phyloP scores from a whole-genome alignment of 495 filamentous ascomycete species.

The Hypoxylon trugodes region DNA sequence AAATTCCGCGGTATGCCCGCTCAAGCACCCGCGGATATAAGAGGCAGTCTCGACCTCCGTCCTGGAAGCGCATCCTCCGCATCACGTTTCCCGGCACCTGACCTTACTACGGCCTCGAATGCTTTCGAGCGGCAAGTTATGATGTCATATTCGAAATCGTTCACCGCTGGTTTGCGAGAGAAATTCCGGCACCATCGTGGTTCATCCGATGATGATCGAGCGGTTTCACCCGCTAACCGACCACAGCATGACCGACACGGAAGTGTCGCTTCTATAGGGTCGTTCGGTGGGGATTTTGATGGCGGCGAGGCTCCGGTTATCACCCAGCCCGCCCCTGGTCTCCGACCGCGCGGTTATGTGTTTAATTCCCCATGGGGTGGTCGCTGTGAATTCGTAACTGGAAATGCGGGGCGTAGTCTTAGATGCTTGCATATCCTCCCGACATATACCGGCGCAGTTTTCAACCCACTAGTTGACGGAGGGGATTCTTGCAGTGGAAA shows the following conservation, averaged over 20 bases:
- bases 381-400: slow-evolving; percentile 81
- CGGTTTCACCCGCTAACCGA: slow-evolving; percentile 25
- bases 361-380: slow-evolving; percentile 90
- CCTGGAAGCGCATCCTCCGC: slow-evolving; percentile 44
- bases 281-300: slow-evolving; percentile 48
- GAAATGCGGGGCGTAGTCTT: slow-evolving; percentile 74
- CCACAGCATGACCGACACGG: slow-evolving; percentile 44
- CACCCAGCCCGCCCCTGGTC: slow-evolving; percentile 54
- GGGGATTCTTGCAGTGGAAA: slow-evolving; percentile 44
- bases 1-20: slow-evolving; percentile 59
- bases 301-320: slow-evolving; percentile 43
- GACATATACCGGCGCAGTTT: slow-evolving; percentile 44
- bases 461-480: slow-evolving; percentile 53
- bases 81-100: slow-evolving; percentile 19
- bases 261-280: slow-evolving; percentile 48
- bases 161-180: slow-evolving; percentile 50
- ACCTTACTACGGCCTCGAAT: slow-evolving; percentile 28
- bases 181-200: slow-evolving; percentile 48
- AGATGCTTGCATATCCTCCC: slow-evolving; percentile 78
- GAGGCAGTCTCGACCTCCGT: slow-evolving; percentile 41
- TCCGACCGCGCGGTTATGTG: slow-evolving; percentile 62
- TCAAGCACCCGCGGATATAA: slow-evolving; percentile 30
- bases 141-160: slow-evolving; percentile 60
- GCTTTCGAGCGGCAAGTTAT: slow-evolving; percentile 58
- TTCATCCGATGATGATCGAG: slow-evolving; percentile 16